Evolutionary conservation across 352 stramenopile species (phyloP).

Genomic region (Phytophthora uliginosa): DNA sequence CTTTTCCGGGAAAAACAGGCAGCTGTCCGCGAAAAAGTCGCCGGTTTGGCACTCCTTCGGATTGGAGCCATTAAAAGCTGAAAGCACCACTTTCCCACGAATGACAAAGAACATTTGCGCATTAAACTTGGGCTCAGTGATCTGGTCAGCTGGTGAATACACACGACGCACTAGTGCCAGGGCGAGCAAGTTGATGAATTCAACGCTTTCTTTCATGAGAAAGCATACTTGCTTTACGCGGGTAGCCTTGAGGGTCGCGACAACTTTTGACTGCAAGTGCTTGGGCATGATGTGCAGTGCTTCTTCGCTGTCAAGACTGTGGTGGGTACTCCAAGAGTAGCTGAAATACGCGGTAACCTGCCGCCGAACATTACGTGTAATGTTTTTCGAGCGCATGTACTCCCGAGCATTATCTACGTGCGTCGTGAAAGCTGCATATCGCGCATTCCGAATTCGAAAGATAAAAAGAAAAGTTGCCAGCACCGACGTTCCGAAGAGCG

Average conservation of each 20-base stretch:
- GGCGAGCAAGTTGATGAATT: conserved; percentile 76
- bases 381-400: conserved; percentile 81
- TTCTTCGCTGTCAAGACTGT: conserved; percentile 72
- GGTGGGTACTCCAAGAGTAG: conserved; percentile 74
- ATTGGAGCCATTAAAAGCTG: conserved; percentile 56
- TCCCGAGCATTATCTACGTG: conserved; percentile 82
- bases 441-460: conserved; percentile 70
- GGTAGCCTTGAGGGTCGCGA: conserved; percentile 70
- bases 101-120: conserved; percentile 86
- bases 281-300: conserved; percentile 67
- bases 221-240: conserved; percentile 81
- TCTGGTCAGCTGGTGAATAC: conserved; percentile 69
- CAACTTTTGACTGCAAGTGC: conserved; percentile 69
- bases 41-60: conserved; percentile 69
- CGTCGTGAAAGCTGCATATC: conserved; percentile 59
- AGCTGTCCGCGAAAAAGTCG: conserved; percentile 78
- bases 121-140: conserved; percentile 82
- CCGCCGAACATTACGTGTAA: conserved; percentile 52
- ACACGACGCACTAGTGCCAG: conserved; percentile 61
- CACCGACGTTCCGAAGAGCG: conserved; percentile 67
- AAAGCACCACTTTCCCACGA: conserved; percentile 62
- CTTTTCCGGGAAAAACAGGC: conserved; percentile 60
- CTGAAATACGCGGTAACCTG: conserved; percentile 76
- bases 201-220: conserved; percentile 76
- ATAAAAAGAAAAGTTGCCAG: conserved; percentile 82